Base-by-base conservation (phyloP, 2,329 filamentous ascomycete species). In the Talaromyces sp. region DNA sequence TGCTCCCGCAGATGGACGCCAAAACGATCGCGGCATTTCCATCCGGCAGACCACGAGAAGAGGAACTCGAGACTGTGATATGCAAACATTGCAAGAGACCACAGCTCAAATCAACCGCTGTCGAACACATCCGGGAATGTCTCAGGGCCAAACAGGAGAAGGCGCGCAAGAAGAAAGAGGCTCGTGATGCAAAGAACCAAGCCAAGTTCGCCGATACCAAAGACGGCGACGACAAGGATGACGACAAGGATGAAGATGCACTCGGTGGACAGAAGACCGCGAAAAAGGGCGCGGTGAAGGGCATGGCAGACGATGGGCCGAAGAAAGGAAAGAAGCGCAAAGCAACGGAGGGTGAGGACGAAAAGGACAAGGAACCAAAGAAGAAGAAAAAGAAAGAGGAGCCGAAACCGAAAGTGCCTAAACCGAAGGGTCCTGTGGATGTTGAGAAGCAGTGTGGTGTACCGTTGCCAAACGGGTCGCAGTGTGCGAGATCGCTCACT, bases 81-180 rank as follows among this genome's bases (percentile, higher is more conserved):
- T 99, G 94, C 84, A 97, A 95, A 76, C 92, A 96, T 76, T 99
- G 94, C 81, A 97, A 95, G 79, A 93, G 96, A 72, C 90, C 90
- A 61, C 86, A 97, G 13, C 83, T 95, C 15, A 90, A 89, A 71
- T 87, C 87, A 37, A 88, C 87, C 0, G 90, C 91, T 1, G 89
- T 89, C 66, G 86, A 87, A 19, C 94, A 99, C 73, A 92, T 97
- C 67, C 89, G 89, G 43, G 87, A 89, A 54, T 99, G 94, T 72
- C 81, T 97, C 65, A 90, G 89, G 70, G 87, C 93, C 64, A 97
- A 96, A 80, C 92, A 90, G 72, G 89, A 91, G 75, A 91, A 92
- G 79, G 89, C 89, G 0, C 88, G 90, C 73, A 86, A 88, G 62
- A 92, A 92, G 79, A 91, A 91, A 72, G 90, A 91, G 72, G 87